Conservation (phyloP, 2,329 filamentous ascomycete species). For the Diatrype stigma region DNA sequence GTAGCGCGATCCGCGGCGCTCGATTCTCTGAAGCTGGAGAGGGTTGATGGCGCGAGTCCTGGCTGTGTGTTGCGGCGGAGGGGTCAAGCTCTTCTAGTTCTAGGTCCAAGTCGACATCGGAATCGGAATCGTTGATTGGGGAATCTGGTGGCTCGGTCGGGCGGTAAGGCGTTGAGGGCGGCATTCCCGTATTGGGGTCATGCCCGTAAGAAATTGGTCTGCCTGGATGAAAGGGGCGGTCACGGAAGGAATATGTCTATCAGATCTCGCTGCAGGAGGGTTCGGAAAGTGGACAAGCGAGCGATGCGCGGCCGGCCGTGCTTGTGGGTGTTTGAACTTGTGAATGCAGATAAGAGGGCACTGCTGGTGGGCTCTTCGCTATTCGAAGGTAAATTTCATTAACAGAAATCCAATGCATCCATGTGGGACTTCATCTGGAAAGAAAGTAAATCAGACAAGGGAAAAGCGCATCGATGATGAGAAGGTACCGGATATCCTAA, state of each 20-base stretch:
- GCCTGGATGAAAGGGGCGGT: conserved; percentile 1
- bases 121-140: conserved; percentile 66
- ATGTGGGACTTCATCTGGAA: neutral
- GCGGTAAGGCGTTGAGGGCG: conserved; percentile 48
- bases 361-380: neutral
- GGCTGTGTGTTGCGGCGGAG: conserved; percentile 32
- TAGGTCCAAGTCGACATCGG: conserved; percentile 72
- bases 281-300: no score
- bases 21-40: conserved; percentile 47
- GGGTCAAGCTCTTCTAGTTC: conserved; percentile 78
- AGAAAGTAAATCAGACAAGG: neutral
- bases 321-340: neutral
- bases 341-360: neutral
- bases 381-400: neutral
- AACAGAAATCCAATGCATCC: neutral
- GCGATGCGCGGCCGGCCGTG: neutral
- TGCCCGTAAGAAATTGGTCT: conserved; percentile 19
- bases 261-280: neutral
- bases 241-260: neutral
- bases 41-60: conserved; percentile 35
- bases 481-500: neutral
- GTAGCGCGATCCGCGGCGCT: conserved; percentile 63
- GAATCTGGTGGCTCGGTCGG: conserved; percentile 61
- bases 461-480: neutral
- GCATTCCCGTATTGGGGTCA: conserved; percentile 48